Conservation (phyloP, 2,329 filamentous ascomycete species). For the Trichoderma sp. region DNA sequence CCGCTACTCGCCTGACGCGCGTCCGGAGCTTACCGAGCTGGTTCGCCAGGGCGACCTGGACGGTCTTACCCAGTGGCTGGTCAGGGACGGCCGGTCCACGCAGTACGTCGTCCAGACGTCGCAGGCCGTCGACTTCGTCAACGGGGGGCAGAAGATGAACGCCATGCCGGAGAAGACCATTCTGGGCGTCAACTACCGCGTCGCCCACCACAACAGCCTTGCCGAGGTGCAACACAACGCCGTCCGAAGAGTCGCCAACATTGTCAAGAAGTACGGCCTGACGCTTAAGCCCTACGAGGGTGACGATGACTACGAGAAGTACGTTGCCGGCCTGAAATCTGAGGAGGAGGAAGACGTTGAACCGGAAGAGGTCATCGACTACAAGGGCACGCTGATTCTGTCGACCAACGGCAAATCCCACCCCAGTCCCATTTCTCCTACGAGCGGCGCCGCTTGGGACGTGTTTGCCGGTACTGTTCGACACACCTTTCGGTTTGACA, state of each 20-base stretch:
- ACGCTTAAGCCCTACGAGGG: slow-evolving; percentile 56
- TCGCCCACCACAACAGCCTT: slow-evolving; percentile 58
- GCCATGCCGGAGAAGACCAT: slow-evolving; percentile 64
- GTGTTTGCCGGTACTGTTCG: slow-evolving; percentile 55
- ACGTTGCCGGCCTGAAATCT: slow-evolving; percentile 22
- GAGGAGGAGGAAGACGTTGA: slow-evolving; percentile 4
- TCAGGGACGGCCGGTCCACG: slow-evolving; percentile 30
- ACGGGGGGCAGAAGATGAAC: slow-evolving; percentile 67
- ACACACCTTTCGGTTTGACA: slow-evolving; percentile 49
- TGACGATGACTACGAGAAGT: slow-evolving; percentile 41
- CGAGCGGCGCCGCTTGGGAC: slow-evolving; percentile 48
- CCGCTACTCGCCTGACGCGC: slow-evolving; percentile 55
- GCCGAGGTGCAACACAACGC: slow-evolving; percentile 55
- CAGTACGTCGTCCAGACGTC: slow-evolving; percentile 63
- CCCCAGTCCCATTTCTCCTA: slow-evolving; percentile 61
- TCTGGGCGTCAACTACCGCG: slow-evolving; percentile 62
- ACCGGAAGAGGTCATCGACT: slow-evolving; percentile 30
- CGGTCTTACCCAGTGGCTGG: slow-evolving; percentile 37
- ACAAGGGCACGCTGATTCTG: slow-evolving; percentile 47
- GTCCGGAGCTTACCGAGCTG: slow-evolving; percentile 44
- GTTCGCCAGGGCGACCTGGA: slow-evolving; percentile 39
- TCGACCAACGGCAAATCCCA: slow-evolving; percentile 44
- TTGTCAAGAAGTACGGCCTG: slow-evolving; percentile 60
- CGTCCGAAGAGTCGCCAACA: slow-evolving; percentile 48
- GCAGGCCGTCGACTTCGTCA: slow-evolving; percentile 62